A percentile compares a stretch with the other conserved stretches of the same genome.
These are phyloP conservation scores for Cladophialophora carrionii DNA, from an alignment of 2,329 filamentous ascomycete genomes.

Conservation along the genomic window DNA sequence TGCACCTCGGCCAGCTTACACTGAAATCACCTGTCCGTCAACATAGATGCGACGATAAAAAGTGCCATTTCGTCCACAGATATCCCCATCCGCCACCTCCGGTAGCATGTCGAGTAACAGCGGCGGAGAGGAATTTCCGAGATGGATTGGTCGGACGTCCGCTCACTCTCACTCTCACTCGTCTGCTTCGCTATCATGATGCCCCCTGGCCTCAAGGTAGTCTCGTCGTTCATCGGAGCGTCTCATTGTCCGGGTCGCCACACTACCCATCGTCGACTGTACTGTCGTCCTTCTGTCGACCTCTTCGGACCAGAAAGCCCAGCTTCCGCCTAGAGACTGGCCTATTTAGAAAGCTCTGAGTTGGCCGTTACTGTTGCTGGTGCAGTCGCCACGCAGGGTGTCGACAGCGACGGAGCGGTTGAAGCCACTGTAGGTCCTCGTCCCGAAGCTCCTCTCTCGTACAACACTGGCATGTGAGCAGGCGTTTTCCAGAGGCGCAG, in stretches of 20 bases:
- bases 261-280: constrained; percentile 83
- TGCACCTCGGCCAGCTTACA: background rate
- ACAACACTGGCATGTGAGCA: constrained; percentile 71
- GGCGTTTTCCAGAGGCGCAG: constrained; percentile 45
- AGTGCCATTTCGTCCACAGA: constrained; percentile 3
- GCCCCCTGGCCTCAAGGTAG: constrained; percentile 81
- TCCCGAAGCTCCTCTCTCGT: constrained; percentile 81
- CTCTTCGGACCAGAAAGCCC: constrained; percentile 57
- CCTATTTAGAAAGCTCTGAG: constrained; percentile 81
- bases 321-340: constrained; percentile 72
- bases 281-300: constrained; percentile 72
- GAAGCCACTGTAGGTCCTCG: constrained; percentile 82
- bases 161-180: constrained; percentile 80
- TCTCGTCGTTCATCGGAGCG: constrained; percentile 79
- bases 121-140: constrained; percentile 73
- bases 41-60: constrained; percentile 15
- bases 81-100: background rate
- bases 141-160: constrained; percentile 69
- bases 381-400: constrained; percentile 64
- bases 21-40: background rate
- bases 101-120: constrained; percentile 23
- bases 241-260: constrained; percentile 77
- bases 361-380: constrained; percentile 86
- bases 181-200: constrained; percentile 82
- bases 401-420: constrained; percentile 76